These are phyloP conservation scores for Capillidium rhysosporum DNA, from an alignment of 371 early-diverging fungal species.

Conservation along the genomic window DNA sequence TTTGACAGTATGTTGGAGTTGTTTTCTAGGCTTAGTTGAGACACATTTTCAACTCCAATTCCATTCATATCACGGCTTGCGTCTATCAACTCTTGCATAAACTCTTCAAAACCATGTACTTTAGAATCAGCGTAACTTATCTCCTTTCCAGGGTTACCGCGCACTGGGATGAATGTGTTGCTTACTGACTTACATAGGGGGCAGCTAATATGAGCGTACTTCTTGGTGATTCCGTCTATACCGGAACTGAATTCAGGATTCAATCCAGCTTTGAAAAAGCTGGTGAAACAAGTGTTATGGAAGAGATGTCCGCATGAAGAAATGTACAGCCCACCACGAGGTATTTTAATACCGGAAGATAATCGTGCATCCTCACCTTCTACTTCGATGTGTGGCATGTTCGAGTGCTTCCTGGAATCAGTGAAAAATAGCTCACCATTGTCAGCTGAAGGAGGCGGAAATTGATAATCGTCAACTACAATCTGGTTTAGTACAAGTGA, in stretches of 20 bases:
- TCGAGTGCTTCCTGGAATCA: not conserved
- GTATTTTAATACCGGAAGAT: slow-evolving; percentile 27
- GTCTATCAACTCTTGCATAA: not conserved
- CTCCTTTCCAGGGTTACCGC: slow-evolving; percentile 27
- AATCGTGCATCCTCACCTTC: slow-evolving; percentile 8
- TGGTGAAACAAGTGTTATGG: slow-evolving; percentile 73
- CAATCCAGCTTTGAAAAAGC: not conserved
- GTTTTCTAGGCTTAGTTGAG: too few species aligned
- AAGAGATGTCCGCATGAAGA: slow-evolving; percentile 93
- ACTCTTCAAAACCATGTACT: not conserved
- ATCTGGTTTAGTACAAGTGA: slow-evolving; percentile 49
- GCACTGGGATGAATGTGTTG: slow-evolving; percentile 52
- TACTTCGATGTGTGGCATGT: not conserved
- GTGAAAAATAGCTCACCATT: slow-evolving; percentile 15
- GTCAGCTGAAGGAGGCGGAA: slow-evolving; percentile 4
- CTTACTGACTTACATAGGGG: slow-evolving; percentile 87
- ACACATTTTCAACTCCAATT: too few species aligned
- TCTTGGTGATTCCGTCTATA: not conserved
- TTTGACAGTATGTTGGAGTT: too few species aligned
- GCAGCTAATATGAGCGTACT: slow-evolving; percentile 32
- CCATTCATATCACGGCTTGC: too few species aligned
- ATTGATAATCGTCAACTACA: slow-evolving; percentile 22
- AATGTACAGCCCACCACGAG: slow-evolving; percentile 37
- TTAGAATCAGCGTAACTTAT: slow-evolving; percentile 8
- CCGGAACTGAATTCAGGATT: not conserved